phyloP scores from a whole-genome alignment of 202 grass and related monocot species.

The Eragrostis tef region DNA sequence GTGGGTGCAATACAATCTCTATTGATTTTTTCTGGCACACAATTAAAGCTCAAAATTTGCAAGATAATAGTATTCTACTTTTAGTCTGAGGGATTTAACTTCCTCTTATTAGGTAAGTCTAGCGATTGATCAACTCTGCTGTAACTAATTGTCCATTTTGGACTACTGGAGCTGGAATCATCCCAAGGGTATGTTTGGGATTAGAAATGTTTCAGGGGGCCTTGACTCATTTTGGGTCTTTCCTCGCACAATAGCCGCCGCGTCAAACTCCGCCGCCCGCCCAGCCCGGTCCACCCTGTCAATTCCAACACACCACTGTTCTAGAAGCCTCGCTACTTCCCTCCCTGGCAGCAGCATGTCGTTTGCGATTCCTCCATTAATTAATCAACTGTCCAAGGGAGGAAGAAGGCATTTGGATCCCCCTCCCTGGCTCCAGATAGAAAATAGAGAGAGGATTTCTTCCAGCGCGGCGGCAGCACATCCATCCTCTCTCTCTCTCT shows the following conservation, averaged over 20 bases:
- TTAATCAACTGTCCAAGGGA: neutral
- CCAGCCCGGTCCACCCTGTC: constrained; percentile 20
- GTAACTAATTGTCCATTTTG: too few relatives aligned
- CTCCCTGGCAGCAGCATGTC: neutral
- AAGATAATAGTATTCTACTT: too few relatives aligned
- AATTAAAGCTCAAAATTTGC: too few relatives aligned
- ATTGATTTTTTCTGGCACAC: too few relatives aligned
- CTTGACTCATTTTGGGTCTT: neutral
- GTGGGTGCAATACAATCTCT: too few relatives aligned
- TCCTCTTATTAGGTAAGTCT: too few relatives aligned
- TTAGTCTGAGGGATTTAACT: too few relatives aligned
- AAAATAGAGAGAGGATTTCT: constrained; percentile 10
- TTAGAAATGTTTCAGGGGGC: neutral
- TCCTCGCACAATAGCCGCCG: neutral
- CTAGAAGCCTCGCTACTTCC: constrained; percentile 4
- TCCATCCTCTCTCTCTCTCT: constrained; percentile 10
- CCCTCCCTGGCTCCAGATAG: neutral
- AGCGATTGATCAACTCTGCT: too few relatives aligned
- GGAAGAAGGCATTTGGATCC: neutral
- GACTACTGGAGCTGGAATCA: neutral
- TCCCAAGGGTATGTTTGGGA: neutral
- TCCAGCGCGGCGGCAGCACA: constrained; percentile 32
- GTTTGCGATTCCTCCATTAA: neutral
- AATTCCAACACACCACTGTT: neutral
- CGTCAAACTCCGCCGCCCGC: constrained; percentile 34